Base-by-base conservation (phyloP, 192 early-diverging fungal species). In the Helicostylum pulchrum region DNA sequence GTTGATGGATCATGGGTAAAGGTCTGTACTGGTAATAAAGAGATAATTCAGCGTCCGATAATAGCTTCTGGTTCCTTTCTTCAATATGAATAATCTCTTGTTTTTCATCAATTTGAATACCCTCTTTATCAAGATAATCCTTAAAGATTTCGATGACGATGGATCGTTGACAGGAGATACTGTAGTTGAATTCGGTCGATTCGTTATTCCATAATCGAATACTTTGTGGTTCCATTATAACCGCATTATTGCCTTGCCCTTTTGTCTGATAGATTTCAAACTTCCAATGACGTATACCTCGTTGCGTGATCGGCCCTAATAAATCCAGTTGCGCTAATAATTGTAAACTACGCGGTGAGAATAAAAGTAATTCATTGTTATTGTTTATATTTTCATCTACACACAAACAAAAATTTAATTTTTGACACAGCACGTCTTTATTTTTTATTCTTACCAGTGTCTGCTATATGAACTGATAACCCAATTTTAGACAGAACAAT, bases 141-240 rank as follows among this genome's bases (percentile, higher is more conserved):
- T 68, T 42, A n/a, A 68, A 50, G 26, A 62, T 61, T 0, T 54
- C 42, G 39, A 59, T 62, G 2, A 68, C 21, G 15, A 61, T 61
- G 1, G 48, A 44, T 23, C 42, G 47, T 19, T 68, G 60, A 47
- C 49, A 55, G 21, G 67, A 68, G 2, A 68, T 30, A 42, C 51
- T 34, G 15, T 32, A 68, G 43, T 55, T 62, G 30, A 52, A 68
- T 31, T 68, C 67, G 26, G 67, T 68, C 15, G 60, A 17, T 19
- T 61, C 36, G 48, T 68, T 68, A 9, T 68, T 60, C 67, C 67
- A 68, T 23, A 68, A n/a, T 20, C 51, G 19, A 39, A 49, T 42
- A 54, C n/a, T 45, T n/a, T 62, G 42, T 36, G 20, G 34, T 32
- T 54, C 52, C 15, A 68, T 31, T 3, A 60, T 52, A 1, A 51